Percentiles rank a stretch among this genome's conserved stretches.
phyloP scores from a whole-genome alignment of 1,284 basidiomycete species.

The Exobasidium rhododendri region DNA sequence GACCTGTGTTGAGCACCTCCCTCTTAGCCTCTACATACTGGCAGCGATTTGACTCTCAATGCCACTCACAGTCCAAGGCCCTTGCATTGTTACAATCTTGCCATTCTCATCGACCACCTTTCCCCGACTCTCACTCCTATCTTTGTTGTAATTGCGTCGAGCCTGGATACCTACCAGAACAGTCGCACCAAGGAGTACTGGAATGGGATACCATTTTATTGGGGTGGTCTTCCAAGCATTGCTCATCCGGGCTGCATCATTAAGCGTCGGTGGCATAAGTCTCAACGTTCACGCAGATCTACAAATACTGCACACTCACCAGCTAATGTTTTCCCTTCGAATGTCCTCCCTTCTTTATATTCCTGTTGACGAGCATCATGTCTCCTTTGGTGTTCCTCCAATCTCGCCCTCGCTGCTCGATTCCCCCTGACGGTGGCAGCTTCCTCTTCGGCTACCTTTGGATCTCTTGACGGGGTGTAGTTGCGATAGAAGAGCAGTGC shows the following conservation, averaged over 20 bases:
- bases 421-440: slow-evolving; percentile 47
- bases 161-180: slow-evolving; percentile 62
- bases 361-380: not conserved
- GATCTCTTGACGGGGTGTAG: slow-evolving; percentile 13
- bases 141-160: slow-evolving; percentile 62
- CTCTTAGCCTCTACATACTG: too few relatives aligned
- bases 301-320: too few relatives aligned
- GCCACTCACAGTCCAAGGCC: slow-evolving; percentile 84
- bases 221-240: slow-evolving; percentile 83
- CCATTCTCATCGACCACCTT: slow-evolving; percentile 64
- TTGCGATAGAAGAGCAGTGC: not conserved
- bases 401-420: slow-evolving; percentile 24
- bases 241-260: slow-evolving; percentile 59
- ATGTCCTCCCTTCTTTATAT: slow-evolving; percentile 10
- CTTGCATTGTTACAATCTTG: slow-evolving; percentile 66
- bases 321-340: slow-evolving; percentile 6
- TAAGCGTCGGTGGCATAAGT: too few relatives aligned
- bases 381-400: slow-evolving; percentile 13
- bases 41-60: slow-evolving; percentile 4
- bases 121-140: slow-evolving; percentile 32
- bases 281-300: too few relatives aligned
- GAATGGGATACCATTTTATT: slow-evolving; percentile 92
- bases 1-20: too few relatives aligned
- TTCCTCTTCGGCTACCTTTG: slow-evolving; percentile 41
- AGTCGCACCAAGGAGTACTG: slow-evolving; percentile 67